These are phyloP conservation scores for Mycocentrospora acerina DNA, from an alignment of 2,329 filamentous ascomycete species.

Conservation along the genomic window DNA sequence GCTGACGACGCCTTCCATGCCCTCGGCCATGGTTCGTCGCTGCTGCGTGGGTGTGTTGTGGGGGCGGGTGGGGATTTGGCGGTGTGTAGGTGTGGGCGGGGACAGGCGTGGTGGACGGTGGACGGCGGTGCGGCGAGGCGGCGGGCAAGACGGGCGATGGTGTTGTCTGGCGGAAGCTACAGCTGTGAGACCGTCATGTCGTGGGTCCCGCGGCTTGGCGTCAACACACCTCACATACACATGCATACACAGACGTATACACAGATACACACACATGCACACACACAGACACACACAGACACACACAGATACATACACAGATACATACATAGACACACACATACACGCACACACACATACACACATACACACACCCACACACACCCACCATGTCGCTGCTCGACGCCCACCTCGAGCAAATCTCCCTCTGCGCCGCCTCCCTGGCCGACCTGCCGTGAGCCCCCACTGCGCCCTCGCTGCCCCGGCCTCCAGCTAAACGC, in stretches of 20 bases:
- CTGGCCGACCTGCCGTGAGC: constrained; percentile 50
- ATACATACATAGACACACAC: too few species aligned
- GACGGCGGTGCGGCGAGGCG: constrained; percentile 20
- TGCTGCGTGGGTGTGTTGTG: constrained; percentile 9
- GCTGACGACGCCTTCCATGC: constrained; percentile 52
- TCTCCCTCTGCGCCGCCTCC: constrained; percentile 51
- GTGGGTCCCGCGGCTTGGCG: too few species aligned
- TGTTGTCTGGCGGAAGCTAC: constrained; percentile 12
- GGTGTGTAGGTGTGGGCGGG: constrained; percentile 9
- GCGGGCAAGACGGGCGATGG: constrained; percentile 9
- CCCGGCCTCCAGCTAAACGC: constrained; percentile 14
- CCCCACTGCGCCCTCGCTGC: neutral
- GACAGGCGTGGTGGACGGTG: constrained; percentile 16
- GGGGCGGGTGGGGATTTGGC: constrained; percentile 9
- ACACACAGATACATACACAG: too few species aligned
- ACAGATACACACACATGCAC: too few species aligned
- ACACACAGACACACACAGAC: too few species aligned
- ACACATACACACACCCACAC: too few species aligned
- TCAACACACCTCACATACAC: too few species aligned
- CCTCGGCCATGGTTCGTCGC: constrained; percentile 49
- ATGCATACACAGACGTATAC: too few species aligned
- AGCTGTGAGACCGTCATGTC: constrained; percentile 15
- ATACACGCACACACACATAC: too few species aligned
- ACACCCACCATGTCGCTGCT: constrained; percentile 45
- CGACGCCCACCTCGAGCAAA: constrained; percentile 53